Evolutionary conservation across 2,329 filamentous ascomycete species (phyloP).

Genomic region (Alternaria sp.): DNA sequence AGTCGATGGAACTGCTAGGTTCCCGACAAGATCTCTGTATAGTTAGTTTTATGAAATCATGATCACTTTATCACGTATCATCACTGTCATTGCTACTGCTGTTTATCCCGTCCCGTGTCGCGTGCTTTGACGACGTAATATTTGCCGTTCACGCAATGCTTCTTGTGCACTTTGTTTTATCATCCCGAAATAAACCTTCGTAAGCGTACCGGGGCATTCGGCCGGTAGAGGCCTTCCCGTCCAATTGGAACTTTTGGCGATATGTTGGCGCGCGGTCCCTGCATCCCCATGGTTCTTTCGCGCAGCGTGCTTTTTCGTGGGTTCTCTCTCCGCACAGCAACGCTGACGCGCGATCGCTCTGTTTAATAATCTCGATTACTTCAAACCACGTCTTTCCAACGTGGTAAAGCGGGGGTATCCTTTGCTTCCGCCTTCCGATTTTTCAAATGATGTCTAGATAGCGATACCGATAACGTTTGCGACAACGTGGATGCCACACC

Average conservation of each 20-base stretch:
- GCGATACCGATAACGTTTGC: background rate
- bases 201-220: background rate
- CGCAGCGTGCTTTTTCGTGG: background rate
- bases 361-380: background rate
- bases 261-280: background rate
- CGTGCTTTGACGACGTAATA: background rate
- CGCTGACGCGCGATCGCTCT: background rate
- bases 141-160: background rate
- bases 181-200: background rate
- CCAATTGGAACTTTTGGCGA: background rate
- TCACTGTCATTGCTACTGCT: background rate
- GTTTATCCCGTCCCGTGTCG: background rate
- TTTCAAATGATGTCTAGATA: background rate
- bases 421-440: background rate
- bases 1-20: constrained; percentile 9
- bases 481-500: background rate
- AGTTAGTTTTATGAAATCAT: constrained; percentile 5
- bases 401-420: background rate
- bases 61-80: background rate
- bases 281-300: background rate
- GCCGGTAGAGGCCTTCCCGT: background rate
- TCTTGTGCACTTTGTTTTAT: background rate
- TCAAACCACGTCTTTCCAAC: background rate
- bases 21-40: background rate
- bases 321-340: background rate